Base-by-base conservation (phyloP, 257 asterid species). In the Nicotiana undulata region DNA sequence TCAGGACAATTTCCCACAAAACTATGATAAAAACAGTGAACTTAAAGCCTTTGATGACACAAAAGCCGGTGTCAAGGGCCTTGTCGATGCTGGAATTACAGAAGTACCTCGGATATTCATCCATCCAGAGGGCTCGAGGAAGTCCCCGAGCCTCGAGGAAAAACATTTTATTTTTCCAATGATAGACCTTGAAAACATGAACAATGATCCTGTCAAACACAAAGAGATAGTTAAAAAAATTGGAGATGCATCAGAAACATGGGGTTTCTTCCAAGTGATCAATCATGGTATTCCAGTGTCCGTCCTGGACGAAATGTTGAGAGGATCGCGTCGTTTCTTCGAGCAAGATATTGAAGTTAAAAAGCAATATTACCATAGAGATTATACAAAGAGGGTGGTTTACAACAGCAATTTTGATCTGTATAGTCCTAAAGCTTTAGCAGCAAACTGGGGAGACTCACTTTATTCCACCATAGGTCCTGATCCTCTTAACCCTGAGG, bases 1-100 rank as follows among this genome's bases (percentile, higher is more conserved):
- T 77, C 63, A 76, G 9, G 53, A 60, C 59, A 77, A 66, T 0
- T 11, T 2, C 16, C 58, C 85, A 52, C 13, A 70, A 5, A 75
- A 28, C 8, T 81, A 82, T 15, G 87, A 90, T 58, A 91, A 92
- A 11, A 77, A 81, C 16, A 74, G 24, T 20, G 91, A 88, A 58
- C 55, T 92, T 16, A 85, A 84, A 83, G 88, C 86, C 6, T 93
- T 92, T 61, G 98, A 93, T 22, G 92, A 86, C 31, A 85, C 93
- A 0, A 90, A 89, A 83, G 77, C 90, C 0, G 97, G 97, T 20
- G 97, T 89, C 5, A 93, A 92, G 84, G 97, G 97, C 1, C 88
- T 90, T 3, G 91, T 88, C 5, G 97, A 90, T 55, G 86, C 84
- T 37, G 93, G 92, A 34, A 28, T 87, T 3, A 61, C 74, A 6